Evolutionary conservation across 2,329 filamentous ascomycete genomes (phyloP).

Genomic region (Penicillium sp.): DNA sequence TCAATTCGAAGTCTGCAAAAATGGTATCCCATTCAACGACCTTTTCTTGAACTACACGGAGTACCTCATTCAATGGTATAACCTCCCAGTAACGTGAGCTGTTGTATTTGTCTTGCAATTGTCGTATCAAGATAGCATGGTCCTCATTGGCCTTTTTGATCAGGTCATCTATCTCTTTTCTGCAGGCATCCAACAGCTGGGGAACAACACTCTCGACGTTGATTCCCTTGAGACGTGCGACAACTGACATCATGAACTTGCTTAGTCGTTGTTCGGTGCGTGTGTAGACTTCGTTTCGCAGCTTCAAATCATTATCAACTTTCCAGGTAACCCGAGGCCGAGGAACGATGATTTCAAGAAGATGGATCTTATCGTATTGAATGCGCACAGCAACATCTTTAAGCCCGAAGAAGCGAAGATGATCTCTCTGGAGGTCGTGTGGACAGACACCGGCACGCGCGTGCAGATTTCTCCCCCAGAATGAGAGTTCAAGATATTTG

Average conservation of each 20-base stretch:
- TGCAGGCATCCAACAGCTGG: slow-evolving; percentile 83
- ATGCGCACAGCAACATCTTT: slow-evolving; percentile 84
- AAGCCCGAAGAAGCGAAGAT: slow-evolving; percentile 89
- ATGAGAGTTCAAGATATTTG: slow-evolving; percentile 96
- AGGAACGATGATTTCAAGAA: slow-evolving; percentile 93
- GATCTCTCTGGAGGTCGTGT: slow-evolving; percentile 90
- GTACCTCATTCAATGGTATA: slow-evolving; percentile 85
- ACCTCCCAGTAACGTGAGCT: slow-evolving; percentile 96
- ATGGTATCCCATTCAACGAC: slow-evolving; percentile 90
- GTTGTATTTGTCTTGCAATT: slow-evolving; percentile 88
- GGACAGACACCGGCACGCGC: slow-evolving; percentile 76
- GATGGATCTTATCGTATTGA: slow-evolving; percentile 88
- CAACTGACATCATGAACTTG: slow-evolving; percentile 86
- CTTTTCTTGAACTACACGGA: slow-evolving; percentile 89
- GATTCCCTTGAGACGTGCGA: slow-evolving; percentile 81
- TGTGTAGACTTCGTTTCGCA: slow-evolving; percentile 90
- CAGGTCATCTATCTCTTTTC: slow-evolving; percentile 77
- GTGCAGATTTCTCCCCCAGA: slow-evolving; percentile 86
- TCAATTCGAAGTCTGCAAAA: slow-evolving; percentile 87
- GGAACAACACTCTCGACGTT: slow-evolving; percentile 88
- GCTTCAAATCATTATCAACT: slow-evolving; percentile 86
- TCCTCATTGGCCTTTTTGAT: slow-evolving; percentile 83
- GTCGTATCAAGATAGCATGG: slow-evolving; percentile 71
- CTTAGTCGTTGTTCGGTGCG: slow-evolving; percentile 81
- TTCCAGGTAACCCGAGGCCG: slow-evolving; percentile 94